Conservation (phyloP, 768 basidiomycete genomes). For the Leccinum variicolor region DNA sequence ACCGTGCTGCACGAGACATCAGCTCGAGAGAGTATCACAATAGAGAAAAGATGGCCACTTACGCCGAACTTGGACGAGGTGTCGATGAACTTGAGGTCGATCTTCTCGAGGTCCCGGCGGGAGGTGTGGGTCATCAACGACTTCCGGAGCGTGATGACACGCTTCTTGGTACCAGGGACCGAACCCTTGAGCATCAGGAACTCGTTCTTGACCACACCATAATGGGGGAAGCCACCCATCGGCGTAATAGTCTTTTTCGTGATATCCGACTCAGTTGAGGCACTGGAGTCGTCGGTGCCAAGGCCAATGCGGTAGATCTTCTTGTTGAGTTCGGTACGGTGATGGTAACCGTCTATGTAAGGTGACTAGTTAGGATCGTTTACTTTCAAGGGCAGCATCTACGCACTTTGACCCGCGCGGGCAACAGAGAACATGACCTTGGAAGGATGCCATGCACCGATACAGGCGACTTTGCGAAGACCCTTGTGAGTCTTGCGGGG, state of each 20-base stretch:
- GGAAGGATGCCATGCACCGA: slow-evolving; percentile 97
- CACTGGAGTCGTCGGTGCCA: slow-evolving; percentile 74
- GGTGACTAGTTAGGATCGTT: slow-evolving; percentile 2
- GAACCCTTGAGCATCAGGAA: slow-evolving; percentile 97
- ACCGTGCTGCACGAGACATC: slow-evolving; percentile 61
- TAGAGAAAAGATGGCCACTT: slow-evolving; percentile 33
- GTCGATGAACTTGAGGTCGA: slow-evolving; percentile 97
- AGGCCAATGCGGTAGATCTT: slow-evolving; percentile 95
- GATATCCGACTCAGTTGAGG: slow-evolving; percentile 91
- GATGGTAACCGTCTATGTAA: slow-evolving; percentile 83
- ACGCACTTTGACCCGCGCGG: slow-evolving; percentile 98
- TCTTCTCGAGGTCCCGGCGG: slow-evolving; percentile 95
- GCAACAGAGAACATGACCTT: slow-evolving; percentile 99
- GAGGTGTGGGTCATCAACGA: slow-evolving; percentile 96
- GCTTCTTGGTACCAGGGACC: slow-evolving; percentile 95
- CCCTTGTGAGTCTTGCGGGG: slow-evolving; percentile 99
- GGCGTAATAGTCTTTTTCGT: slow-evolving; percentile 94
- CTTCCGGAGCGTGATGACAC: slow-evolving; percentile 96
- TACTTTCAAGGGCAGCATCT: slow-evolving; percentile 2
- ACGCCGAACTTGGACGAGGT: slow-evolving; percentile 97
- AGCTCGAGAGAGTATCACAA: not conserved
- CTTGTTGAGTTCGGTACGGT: slow-evolving; percentile 98
- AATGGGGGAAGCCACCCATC: slow-evolving; percentile 99
- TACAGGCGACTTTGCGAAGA: slow-evolving; percentile 99
- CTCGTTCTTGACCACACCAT: slow-evolving; percentile 98